A percentile compares a stretch with the other conserved stretches of the same genome.
Conservation (phyloP, 2,329 filamentous ascomycete species). For the Neocucurbitaria cava region DNA sequence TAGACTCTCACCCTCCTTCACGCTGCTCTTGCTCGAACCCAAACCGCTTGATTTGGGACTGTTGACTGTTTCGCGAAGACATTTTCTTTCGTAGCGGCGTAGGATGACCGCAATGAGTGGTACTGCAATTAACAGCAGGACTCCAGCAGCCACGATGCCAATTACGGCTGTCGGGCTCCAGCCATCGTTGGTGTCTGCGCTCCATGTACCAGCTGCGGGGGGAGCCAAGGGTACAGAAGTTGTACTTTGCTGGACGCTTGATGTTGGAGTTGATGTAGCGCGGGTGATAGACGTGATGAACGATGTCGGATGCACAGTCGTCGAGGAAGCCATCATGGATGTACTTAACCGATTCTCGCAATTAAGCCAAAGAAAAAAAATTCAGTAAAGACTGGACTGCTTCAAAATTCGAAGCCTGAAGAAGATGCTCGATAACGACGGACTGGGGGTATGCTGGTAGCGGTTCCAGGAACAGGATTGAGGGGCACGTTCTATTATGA, state of each 20-base stretch:
- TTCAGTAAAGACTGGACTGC: constrained; percentile 9
- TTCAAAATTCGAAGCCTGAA: not conserved
- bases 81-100: constrained; percentile 26
- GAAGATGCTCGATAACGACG: not conserved
- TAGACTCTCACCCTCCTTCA: constrained; percentile 25
- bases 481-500: not conserved
- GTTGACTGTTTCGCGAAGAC: constrained; percentile 24
- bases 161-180: constrained; percentile 29
- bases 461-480: not conserved
- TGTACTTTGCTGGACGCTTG: not conserved
- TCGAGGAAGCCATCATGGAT: not conserved
- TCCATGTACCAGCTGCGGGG: constrained; percentile 2
- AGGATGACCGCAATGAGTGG: constrained; percentile 28
- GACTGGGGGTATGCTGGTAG: not conserved
- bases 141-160: constrained; percentile 29
- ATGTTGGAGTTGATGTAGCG: not conserved
- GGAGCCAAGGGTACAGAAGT: constrained; percentile 19
- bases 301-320: not conserved
- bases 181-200: constrained; percentile 14
- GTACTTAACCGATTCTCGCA: too few species aligned
- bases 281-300: not conserved
- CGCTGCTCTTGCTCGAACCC: constrained; percentile 17
- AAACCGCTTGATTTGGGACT: constrained; percentile 6
- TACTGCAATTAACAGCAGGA: constrained; percentile 23
- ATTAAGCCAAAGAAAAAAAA: not conserved